Evolutionary conservation across 257 asterid species (phyloP).

Genomic region (Jacaranda mimosifolia): DNA sequence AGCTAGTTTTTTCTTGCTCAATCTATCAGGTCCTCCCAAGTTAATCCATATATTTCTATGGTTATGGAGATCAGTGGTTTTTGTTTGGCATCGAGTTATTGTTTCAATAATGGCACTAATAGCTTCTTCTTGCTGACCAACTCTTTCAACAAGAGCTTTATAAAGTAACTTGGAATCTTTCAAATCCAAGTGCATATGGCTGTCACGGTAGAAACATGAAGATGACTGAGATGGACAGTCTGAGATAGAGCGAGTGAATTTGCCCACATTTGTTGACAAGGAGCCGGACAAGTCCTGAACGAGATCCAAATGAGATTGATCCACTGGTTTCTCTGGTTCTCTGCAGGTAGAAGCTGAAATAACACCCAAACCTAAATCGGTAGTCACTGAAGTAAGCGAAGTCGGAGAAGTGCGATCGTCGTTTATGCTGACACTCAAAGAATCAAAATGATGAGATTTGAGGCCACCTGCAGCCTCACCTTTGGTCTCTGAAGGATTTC

Average conservation of each 20-base stretch:
- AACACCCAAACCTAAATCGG: slow-evolving; percentile 63
- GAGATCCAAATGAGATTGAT: slow-evolving; percentile 20
- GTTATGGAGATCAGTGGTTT: slow-evolving; percentile 31
- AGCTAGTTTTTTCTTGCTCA: slow-evolving; percentile 73
- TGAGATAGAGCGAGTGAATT: no score
- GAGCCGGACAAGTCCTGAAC: neutral
- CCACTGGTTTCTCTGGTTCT: slow-evolving; percentile 40
- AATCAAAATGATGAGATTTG: slow-evolving; percentile 36
- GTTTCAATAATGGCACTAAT: slow-evolving; percentile 54
- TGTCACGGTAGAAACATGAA: slow-evolving; percentile 35
- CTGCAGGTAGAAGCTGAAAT: slow-evolving; percentile 42
- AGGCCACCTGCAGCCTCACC: slow-evolving; percentile 30
- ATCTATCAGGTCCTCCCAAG: slow-evolving; percentile 67
- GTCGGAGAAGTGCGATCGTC: slow-evolving; percentile 56
- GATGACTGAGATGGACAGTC: slow-evolving; percentile 32
- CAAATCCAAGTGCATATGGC: slow-evolving; percentile 33
- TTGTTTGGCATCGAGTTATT: slow-evolving; percentile 46
- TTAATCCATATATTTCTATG: slow-evolving; percentile 73
- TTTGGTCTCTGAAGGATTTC: slow-evolving; percentile 31
- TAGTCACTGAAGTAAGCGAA: slow-evolving; percentile 69
- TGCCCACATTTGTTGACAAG: no score
- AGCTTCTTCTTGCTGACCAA: slow-evolving; percentile 76
- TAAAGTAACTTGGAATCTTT: slow-evolving; percentile 64
- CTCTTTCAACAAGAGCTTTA: slow-evolving; percentile 58
- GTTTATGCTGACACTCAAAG: slow-evolving; percentile 42